A percentile compares a stretch with the other conserved stretches of the same genome.
Evolutionary conservation across 345 rosid species (phyloP).

Genomic region (Citrus hindsii): DNA sequence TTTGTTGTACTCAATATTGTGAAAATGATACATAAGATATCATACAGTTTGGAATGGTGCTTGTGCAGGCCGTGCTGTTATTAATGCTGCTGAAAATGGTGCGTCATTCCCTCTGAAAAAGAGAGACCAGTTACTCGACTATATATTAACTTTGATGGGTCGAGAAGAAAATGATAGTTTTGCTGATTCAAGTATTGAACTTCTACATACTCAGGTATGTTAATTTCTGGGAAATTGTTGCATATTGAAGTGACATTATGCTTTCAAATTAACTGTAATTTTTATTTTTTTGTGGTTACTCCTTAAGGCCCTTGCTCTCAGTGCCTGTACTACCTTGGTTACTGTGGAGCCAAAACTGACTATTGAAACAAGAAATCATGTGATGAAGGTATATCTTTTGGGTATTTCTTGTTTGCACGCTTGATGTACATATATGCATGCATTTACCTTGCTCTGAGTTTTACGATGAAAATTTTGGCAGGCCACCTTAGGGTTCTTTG

Average conservation of each 20-base stretch:
- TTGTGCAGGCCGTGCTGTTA: slow-evolving; percentile 83
- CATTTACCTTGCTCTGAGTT: background rate
- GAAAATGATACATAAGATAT: slow-evolving; percentile 8
- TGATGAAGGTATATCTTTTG: slow-evolving; percentile 64
- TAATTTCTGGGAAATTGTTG: slow-evolving; percentile 1
- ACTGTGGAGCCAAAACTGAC: slow-evolving; percentile 96
- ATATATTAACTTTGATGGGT: slow-evolving; percentile 92
- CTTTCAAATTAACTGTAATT: background rate
- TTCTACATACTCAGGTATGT: slow-evolving; percentile 75
- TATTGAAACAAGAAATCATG: slow-evolving; percentile 87
- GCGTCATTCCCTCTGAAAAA: slow-evolving; percentile 83
- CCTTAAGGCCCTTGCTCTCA: slow-evolving; percentile 86
- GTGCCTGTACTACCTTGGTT: slow-evolving; percentile 94
- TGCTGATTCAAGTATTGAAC: slow-evolving; percentile 87
- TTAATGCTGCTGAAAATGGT: slow-evolving; percentile 88
- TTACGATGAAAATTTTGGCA: slow-evolving; percentile 32
- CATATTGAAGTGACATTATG: background rate
- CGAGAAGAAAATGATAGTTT: slow-evolving; percentile 75
- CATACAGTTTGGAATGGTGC: slow-evolving; percentile 4
- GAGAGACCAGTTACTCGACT: slow-evolving; percentile 86
- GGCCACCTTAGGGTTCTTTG: slow-evolving; percentile 98
- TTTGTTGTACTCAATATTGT: slow-evolving; percentile 11
- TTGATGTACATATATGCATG: background rate
- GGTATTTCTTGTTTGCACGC: background rate
- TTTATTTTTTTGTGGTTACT: slow-evolving; percentile 14